These are phyloP conservation scores for Gamsiella multidivaricata DNA, from an alignment of 192 early-diverging fungal species.

Conservation along the genomic window DNA sequence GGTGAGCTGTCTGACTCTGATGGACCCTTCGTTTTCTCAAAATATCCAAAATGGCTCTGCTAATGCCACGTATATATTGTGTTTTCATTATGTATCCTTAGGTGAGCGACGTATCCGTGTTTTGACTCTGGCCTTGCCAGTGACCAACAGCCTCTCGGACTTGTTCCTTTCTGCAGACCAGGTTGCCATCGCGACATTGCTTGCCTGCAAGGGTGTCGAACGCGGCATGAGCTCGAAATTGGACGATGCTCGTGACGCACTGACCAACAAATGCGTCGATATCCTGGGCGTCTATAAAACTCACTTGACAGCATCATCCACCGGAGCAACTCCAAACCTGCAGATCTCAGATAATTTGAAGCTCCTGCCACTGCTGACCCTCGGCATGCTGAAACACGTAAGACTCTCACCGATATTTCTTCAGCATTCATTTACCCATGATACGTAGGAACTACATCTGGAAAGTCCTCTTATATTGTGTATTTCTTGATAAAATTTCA, in stretches of 20 bases:
- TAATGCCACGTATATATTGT: background rate
- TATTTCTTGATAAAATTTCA: background rate
- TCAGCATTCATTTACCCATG: background rate
- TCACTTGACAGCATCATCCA: slow-evolving; percentile 72
- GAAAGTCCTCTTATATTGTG: background rate
- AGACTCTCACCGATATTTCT: slow-evolving; percentile 18
- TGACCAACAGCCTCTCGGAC: slow-evolving; percentile 82
- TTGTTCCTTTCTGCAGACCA: slow-evolving; percentile 87
- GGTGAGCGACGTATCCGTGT: slow-evolving; percentile 93
- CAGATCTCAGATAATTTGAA: slow-evolving; percentile 86
- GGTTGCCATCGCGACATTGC: slow-evolving; percentile 80
- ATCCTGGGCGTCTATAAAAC: slow-evolving; percentile 92
- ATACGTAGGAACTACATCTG: background rate
- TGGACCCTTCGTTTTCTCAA: background rate
- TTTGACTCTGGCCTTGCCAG: slow-evolving; percentile 88
- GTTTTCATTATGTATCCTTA: background rate
- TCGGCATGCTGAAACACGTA: slow-evolving; percentile 90
- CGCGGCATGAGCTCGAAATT: slow-evolving; percentile 84
- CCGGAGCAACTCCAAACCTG: slow-evolving; percentile 83
- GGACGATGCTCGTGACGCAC: slow-evolving; percentile 94
- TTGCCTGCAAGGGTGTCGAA: slow-evolving; percentile 93
- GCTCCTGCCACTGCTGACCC: slow-evolving; percentile 82
- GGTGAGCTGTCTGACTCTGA: slow-evolving; percentile 42
- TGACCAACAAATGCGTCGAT: slow-evolving; percentile 87
- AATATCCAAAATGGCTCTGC: background rate